Percentiles rank a stretch among this genome's conserved stretches.
phyloP scores from a whole-genome alignment of 345 rosid species.

The Psidium friedrichsthalianum region DNA sequence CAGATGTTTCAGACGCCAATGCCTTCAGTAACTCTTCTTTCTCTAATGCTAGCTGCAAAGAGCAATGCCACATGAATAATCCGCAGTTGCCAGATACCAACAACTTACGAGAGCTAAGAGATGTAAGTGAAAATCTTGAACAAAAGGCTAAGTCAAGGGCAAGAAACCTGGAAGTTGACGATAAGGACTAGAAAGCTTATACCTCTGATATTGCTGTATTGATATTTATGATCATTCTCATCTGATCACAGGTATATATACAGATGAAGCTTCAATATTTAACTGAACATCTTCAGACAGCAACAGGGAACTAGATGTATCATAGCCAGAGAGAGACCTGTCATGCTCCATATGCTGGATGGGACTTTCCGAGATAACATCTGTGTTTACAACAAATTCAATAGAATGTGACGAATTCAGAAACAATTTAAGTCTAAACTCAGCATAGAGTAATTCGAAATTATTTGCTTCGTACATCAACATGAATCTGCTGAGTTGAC shows the following conservation, averaged over 20 bases:
- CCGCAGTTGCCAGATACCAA: not conserved
- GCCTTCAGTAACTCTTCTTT: conserved; percentile 78
- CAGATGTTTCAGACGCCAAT: conserved; percentile 61
- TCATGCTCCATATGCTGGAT: conserved; percentile 24
- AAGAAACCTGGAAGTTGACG: not conserved
- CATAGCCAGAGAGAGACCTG: conserved; percentile 20
- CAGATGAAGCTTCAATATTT: conserved; percentile 41
- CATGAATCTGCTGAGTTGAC: not conserved
- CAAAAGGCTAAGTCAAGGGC: not conserved
- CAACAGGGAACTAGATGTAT: conserved; percentile 19
- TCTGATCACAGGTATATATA: conserved; percentile 71
- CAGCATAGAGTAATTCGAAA: not conserved
- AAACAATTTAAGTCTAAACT: not conserved
- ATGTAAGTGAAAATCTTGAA: not conserved
- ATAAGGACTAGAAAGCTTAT: not conserved
- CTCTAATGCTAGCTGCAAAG: conserved; percentile 68
- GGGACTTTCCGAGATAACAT: conserved; percentile 18
- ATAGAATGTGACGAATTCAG: not conserved
- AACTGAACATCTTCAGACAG: conserved; percentile 31
- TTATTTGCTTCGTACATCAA: not conserved
- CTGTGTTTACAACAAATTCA: conserved; percentile 10
- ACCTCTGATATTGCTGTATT: conserved; percentile 72
- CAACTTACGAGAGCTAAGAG: not conserved
- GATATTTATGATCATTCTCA: conserved; percentile 65
- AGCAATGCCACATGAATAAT: not conserved